Evolutionary conservation across 805 yeast species (phyloP), one percentile per base, ranked within the genome.

Genomic region (Starmerella riodocensis): DNA sequence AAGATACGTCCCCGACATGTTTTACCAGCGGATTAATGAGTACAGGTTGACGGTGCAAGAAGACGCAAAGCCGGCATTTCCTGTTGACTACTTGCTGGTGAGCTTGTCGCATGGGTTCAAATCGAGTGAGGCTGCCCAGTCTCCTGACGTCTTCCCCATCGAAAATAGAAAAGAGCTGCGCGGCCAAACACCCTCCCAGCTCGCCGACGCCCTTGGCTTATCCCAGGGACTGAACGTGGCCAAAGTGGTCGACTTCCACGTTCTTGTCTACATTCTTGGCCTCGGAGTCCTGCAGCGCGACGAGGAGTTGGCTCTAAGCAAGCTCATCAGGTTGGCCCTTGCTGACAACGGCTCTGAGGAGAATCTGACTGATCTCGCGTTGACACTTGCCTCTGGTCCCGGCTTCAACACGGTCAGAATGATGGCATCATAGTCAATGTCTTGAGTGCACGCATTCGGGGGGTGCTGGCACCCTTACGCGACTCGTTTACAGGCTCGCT

Each of bases 81-180:
- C 96, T 2, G 85, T 80, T n/a, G 95, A 85, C 45, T 85, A 81
- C 55, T 59, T 85, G 43, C 61, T 91, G 38, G 93, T 88, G 1
- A 77, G 95, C 2, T 62, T 88, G 46, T 78, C 93, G 4, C 97
- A 91, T 58, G 95, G 97, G 3, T 88, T 91, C 69, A 94, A 94
- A 11, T 3, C 39, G 7, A 33, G n/a, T 6, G 32, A 41, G 5
- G 1, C 26, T 5, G n/a, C n/a, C n/a, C n/a, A n/a, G n/a, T n/a
- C n/a, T n/a, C 54, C 48, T 4, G 33, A 34, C 4, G 17, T 34
- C 19, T 86, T 83, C 62, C 76, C 91, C 2, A 72, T 86, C 56
- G 93, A 82, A 50, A 79, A 86, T 55, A 66, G 97, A 39, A 75
- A 74, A 32, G 56, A 81, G 53, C 93, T 94, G 2, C 74, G 73